Percentiles rank a stretch among this genome's conserved stretches.
Evolutionary conservation across 148 eudicot species (phyloP).

Genomic region (Suaeda aralocaspica): DNA sequence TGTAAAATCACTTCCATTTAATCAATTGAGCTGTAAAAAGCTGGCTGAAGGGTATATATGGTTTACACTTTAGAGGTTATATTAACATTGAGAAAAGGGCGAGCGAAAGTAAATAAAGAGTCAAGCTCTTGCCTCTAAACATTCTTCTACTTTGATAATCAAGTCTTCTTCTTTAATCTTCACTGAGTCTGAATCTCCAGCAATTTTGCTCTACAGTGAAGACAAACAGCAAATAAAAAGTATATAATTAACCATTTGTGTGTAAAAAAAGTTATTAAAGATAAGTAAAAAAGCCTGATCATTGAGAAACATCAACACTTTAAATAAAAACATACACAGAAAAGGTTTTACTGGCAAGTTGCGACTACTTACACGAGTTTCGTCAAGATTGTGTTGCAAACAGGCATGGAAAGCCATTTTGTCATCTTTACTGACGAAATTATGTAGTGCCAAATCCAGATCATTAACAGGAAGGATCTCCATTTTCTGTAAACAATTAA

Average conservation of each 20-base stretch:
- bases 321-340: neutral
- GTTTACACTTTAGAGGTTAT: too few relatives aligned
- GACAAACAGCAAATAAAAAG: neutral
- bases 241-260: neutral
- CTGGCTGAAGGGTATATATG: neutral
- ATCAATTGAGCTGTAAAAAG: neutral
- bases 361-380: conserved; percentile 76
- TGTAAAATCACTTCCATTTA: neutral
- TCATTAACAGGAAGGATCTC: conserved; percentile 97
- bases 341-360: neutral
- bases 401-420: conserved; percentile 88
- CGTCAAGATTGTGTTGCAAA: conserved; percentile 83
- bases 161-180: conserved; percentile 77
- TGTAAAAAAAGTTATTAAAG: neutral
- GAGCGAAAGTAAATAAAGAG: conserved; percentile 4
- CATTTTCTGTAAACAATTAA: conserved; percentile 63
- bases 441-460: conserved; percentile 88
- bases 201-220: conserved; percentile 60
- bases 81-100: neutral
- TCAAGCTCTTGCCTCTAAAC: conserved; percentile 69
- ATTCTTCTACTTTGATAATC: conserved; percentile 82
- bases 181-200: conserved; percentile 50
- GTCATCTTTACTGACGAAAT: conserved; percentile 96
- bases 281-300: neutral
- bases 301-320: neutral